These are phyloP conservation scores for Endocalyx cinctus DNA, from an alignment of 2,329 filamentous ascomycete species.

Conservation along the genomic window DNA sequence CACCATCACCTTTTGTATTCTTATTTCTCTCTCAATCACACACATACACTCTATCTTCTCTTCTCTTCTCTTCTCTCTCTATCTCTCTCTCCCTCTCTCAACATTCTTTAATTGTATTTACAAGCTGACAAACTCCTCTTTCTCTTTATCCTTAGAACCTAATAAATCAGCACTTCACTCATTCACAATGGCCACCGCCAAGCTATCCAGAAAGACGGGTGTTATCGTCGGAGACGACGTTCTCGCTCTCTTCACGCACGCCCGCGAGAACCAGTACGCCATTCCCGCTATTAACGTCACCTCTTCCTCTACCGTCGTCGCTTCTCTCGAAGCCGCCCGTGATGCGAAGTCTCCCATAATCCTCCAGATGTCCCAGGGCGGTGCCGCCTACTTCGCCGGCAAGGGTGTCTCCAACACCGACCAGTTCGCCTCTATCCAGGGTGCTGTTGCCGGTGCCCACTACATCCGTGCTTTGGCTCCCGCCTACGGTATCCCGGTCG, in stretches of 20 bases:
- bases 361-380: conserved; percentile 90
- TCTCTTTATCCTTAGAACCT: no score
- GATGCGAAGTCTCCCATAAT: conserved; percentile 89
- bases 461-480: conserved; percentile 89
- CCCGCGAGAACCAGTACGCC: conserved; percentile 70
- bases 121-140: no score
- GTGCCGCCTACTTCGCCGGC: conserved; percentile 87
- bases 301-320: conserved; percentile 81
- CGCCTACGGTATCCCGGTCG: conserved; percentile 80
- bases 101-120: no score
- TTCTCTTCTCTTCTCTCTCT: no score
- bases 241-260: conserved; percentile 13
- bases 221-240: conserved; percentile 25
- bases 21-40: no score
- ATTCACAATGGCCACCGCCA: conserved; percentile 13
- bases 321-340: conserved; percentile 88
- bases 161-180: no score
- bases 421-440: conserved; percentile 85
- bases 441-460: conserved; percentile 83
- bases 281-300: conserved; percentile 93
- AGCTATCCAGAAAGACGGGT: conserved; percentile 20
- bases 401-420: conserved; percentile 78
- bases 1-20: no score
- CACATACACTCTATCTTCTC: no score
- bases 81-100: no score